Base-by-base conservation (phyloP, 164 flowering plant species). In the Tetrastigma voinierianum region DNA sequence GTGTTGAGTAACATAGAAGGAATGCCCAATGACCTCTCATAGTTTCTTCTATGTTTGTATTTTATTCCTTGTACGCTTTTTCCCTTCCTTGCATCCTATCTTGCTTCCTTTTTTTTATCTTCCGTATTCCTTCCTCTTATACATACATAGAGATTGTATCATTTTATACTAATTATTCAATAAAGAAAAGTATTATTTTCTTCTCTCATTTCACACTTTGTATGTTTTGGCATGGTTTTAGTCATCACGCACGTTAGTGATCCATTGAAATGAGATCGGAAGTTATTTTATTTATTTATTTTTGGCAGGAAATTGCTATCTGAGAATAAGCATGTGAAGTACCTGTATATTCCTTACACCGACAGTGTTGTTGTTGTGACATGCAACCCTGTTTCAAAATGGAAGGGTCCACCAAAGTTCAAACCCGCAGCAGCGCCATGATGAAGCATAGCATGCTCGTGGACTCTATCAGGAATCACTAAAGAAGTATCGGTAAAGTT, bases 271-370 rank as follows among this genome's bases (percentile, higher is more conserved):
- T n/a, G 16, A 1, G 51, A 65, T 13, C 5, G 12, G 45, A 43
- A 20, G 43, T 9, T 56, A 16, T 13, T 16, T 23, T 14, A 25
- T 20, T 12, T 51, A 46, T 46, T 67, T 20, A 64, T 16, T 17
- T 55, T 77, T 46, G n/a, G 66, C 83, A 96, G 99, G 84, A 93
- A 90, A 75, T 81, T 85, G 72, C 83, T 96, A 9, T 77, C 91
- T 67, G 96, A 93, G 59, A 93, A 96, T 79, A 96, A 88, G 88
- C 99, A 96, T 79, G 83, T 96, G 67, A 96, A 91, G 77, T 96
- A 96, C 78, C 80, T 96, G 76, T 75, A 90, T 68, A 91, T 96
- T 74, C 99, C 99, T 53, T 96, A 91, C 70, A 93, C 97, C 0
- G 98, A 96, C 70, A 78, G 87, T 58, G 90, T 93, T 71, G 98